Base-by-base conservation (phyloP, 768 basidiomycete species). In the Tricholoma sp. region DNA sequence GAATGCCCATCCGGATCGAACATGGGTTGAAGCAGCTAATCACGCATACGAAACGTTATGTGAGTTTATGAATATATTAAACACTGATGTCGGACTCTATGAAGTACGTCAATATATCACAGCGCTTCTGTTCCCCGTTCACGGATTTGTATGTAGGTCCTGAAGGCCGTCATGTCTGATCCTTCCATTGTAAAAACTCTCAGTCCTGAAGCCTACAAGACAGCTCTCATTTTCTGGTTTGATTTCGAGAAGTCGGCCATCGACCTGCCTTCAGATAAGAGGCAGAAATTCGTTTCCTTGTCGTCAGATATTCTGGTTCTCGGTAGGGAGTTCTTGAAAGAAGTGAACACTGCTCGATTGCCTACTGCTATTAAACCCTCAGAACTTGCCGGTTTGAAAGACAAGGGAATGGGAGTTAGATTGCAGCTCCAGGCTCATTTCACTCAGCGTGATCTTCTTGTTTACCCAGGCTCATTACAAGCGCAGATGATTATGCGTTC, bases 241-340 rank as follows among this genome's bases (percentile, higher is more conserved):
- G 97, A 98, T 77, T 99, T 99, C 71, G 92, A 97, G 67, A 94
- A 94, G 70, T 98, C 95, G 12, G 96, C 93, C 8, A 95, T 98
- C 59, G 82, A 95, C 68, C 79, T 99, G 11, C 88, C 93, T 9
- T 82, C 87, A 0, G 77, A 77, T 9, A 79, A 93, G 62, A 83
- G 97, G 39, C 76, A 83, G 34, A 85, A 81, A 58, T 98, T 97
- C 60, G 94, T 99, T 15, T 82, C 88, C 1, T 76, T 98, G 10
- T 97, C 94, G 2, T 91, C 95, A 12, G 87, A 92, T 55, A 91
- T 98, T 56, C 78, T 96, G 18, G 76, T 86, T 0, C 87, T 98
- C 11, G 95, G 95, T 11, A 84, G 96, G 15, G 80, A 86, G 55
- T 98, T 99, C 65, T 76, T 94, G 58, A 82, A 82, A 56, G 87